Conservation (phyloP, 2,329 filamentous ascomycete species). For the Akanthomyces muscarius region DNA sequence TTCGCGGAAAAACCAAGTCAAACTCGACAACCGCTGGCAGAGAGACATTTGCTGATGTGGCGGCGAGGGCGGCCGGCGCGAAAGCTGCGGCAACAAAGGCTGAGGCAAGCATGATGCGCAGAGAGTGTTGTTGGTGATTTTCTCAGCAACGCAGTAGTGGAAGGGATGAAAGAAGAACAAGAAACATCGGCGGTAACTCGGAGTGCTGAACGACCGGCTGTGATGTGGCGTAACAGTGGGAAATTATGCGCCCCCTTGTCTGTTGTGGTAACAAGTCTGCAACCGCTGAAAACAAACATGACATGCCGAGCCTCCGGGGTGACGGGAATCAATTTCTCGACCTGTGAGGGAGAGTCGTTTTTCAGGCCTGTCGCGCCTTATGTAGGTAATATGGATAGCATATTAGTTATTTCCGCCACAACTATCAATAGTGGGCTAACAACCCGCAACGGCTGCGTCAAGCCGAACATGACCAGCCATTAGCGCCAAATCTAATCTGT, state of each 20-base stretch:
- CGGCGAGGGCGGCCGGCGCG: not conserved
- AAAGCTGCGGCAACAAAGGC: not conserved
- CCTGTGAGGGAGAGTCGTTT: not conserved
- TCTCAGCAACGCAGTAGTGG: not conserved
- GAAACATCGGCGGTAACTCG: not conserved
- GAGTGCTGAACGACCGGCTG: not conserved
- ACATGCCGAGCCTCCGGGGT: not conserved
- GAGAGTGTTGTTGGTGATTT: not conserved
- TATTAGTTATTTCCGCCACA: not conserved
- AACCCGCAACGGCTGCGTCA: not conserved
- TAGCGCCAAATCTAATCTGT: not conserved
- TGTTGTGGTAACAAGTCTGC: not conserved
- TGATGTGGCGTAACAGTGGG: not conserved
- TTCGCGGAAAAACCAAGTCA: conserved; percentile 2
- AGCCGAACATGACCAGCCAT: not conserved
- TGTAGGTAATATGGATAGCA: not conserved
- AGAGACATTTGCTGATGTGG: not conserved
- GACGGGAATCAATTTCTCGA: not conserved
- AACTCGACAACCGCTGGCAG: conserved; percentile 1
- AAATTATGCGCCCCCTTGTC: not conserved
- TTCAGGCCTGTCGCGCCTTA: not conserved
- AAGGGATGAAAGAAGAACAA: not conserved
- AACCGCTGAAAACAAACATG: not conserved
- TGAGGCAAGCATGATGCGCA: not conserved
- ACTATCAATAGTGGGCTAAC: not conserved